phyloP scores from a whole-genome alignment of 306 rosid genomes.

The Corylus heterophylla region DNA sequence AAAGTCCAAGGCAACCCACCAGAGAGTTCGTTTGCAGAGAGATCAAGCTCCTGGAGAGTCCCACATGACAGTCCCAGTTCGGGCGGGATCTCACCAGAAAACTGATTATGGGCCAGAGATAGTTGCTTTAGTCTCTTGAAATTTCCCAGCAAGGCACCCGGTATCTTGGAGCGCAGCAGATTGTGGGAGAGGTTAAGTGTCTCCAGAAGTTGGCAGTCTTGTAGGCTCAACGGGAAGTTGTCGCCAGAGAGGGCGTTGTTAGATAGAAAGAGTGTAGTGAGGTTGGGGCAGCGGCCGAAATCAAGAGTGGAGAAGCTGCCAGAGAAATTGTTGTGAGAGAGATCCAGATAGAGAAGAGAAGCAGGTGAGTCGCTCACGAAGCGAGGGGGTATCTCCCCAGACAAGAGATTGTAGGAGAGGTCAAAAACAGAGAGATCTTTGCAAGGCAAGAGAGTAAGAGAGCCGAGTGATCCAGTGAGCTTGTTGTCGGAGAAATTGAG shows the following conservation, averaged over 20 bases:
- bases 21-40: conserved; percentile 49
- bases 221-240: conserved; percentile 45
- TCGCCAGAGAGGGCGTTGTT: conserved; percentile 37
- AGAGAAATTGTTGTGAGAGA: conserved; percentile 60
- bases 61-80: conserved; percentile 50
- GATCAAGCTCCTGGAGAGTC: conserved; percentile 53
- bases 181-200: conserved; percentile 60
- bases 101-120: conserved; percentile 42
- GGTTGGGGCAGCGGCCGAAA: conserved; percentile 45
- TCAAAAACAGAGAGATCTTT: conserved; percentile 43
- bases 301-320: conserved; percentile 39
- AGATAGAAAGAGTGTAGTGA: conserved; percentile 42
- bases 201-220: conserved; percentile 42
- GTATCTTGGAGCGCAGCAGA: conserved; percentile 41
- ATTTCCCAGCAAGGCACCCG: conserved; percentile 38
- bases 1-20: conserved; percentile 60
- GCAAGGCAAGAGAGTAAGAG: conserved; percentile 21
- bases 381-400: conserved; percentile 42
- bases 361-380: conserved; percentile 32
- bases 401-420: conserved; percentile 48
- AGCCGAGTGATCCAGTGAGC: conserved; percentile 45
- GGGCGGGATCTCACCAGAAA: conserved; percentile 52
- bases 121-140: conserved; percentile 51
- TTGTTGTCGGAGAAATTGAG: conserved; percentile 54
- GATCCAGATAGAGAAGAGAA: conserved; percentile 49